A percentile compares a stretch with the other conserved stretches of the same genome.
Conservation (phyloP, 495 filamentous ascomycete genomes). For the Talaromyces trachyspermus region DNA sequence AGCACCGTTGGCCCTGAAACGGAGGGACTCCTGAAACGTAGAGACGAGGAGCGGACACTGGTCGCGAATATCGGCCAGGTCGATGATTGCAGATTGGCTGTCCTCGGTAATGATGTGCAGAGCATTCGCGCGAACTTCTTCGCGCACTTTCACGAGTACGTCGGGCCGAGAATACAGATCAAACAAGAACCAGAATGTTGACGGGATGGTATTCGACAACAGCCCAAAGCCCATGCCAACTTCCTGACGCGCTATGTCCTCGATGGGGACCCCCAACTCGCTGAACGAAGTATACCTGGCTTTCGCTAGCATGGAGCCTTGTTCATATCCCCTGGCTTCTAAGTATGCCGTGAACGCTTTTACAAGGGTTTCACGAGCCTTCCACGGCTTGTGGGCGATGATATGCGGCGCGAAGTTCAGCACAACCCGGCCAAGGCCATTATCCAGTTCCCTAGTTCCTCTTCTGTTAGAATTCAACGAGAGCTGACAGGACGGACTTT, state of each 20-base stretch:
- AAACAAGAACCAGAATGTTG: slow-evolving; percentile 39
- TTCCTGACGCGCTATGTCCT: slow-evolving; percentile 39
- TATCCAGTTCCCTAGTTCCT: too few species aligned
- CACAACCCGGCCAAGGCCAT: too few species aligned
- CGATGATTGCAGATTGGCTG: slow-evolving; percentile 20
- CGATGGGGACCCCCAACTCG: slow-evolving; percentile 22
- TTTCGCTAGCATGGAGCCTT: slow-evolving; percentile 24
- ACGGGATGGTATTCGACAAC: slow-evolving; percentile 38
- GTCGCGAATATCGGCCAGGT: slow-evolving; percentile 28
- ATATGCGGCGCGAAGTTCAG: too few species aligned
- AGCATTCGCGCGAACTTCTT: slow-evolving; percentile 23
- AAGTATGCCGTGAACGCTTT: slow-evolving; percentile 38
- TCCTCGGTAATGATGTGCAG: slow-evolving; percentile 6
- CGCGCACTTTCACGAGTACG: slow-evolving; percentile 27
- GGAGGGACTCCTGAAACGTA: slow-evolving; percentile 31
- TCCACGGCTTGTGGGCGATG: too few species aligned
- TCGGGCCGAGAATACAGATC: slow-evolving; percentile 29
- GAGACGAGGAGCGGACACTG: slow-evolving; percentile 31
- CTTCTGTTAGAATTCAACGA: too few species aligned
- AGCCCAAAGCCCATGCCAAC: slow-evolving; percentile 28
- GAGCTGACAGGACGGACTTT: too few species aligned
- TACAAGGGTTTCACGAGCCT: too few species aligned
- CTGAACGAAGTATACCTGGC: slow-evolving; percentile 23
- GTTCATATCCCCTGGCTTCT: slow-evolving; percentile 20
- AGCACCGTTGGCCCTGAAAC: slow-evolving; percentile 15